Evolutionary conservation across 768 basidiomycete species (phyloP).

Genomic region (Boletellus ananiceps): DNA sequence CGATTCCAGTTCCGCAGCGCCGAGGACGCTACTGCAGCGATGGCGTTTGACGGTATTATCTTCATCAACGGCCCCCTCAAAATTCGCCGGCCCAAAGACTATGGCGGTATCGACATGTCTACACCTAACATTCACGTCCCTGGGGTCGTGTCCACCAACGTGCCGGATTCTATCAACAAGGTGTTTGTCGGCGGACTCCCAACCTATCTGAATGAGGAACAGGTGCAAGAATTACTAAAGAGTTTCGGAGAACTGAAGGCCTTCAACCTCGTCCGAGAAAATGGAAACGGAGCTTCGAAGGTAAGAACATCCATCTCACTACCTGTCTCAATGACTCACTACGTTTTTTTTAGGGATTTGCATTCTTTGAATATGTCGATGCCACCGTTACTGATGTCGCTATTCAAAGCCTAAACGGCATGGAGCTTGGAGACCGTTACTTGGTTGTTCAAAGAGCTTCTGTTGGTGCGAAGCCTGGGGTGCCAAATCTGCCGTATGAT

Average conservation of each 20-base stretch:
- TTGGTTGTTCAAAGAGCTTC: constrained; percentile 97
- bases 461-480: constrained; percentile 80
- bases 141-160: constrained; percentile 93
- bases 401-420: constrained; percentile 92
- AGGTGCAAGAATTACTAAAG: constrained; percentile 96
- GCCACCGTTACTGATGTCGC: constrained; percentile 86
- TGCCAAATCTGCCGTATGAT: constrained; percentile 66
- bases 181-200: constrained; percentile 96
- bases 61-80: constrained; percentile 95
- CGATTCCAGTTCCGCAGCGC: constrained; percentile 86
- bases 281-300: constrained; percentile 83
- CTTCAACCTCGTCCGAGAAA: constrained; percentile 97
- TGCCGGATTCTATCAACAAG: constrained; percentile 97
- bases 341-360: constrained; percentile 70
- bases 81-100: constrained; percentile 97
- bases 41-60: constrained; percentile 97
- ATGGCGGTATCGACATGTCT: constrained; percentile 70
- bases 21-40: constrained; percentile 93
- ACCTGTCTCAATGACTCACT: background rate
- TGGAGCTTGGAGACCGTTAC: constrained; percentile 94
- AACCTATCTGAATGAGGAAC: constrained; percentile 93
- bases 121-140: constrained; percentile 77
- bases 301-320: constrained; percentile 35
- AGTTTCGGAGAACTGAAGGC: constrained; percentile 96
- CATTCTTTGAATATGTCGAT: constrained; percentile 98